A percentile compares a stretch with the other conserved stretches of the same genome.
These are phyloP conservation scores for Puccinia polysora DNA, from an alignment of 1,284 basidiomycete genomes.

Conservation along the genomic window DNA sequence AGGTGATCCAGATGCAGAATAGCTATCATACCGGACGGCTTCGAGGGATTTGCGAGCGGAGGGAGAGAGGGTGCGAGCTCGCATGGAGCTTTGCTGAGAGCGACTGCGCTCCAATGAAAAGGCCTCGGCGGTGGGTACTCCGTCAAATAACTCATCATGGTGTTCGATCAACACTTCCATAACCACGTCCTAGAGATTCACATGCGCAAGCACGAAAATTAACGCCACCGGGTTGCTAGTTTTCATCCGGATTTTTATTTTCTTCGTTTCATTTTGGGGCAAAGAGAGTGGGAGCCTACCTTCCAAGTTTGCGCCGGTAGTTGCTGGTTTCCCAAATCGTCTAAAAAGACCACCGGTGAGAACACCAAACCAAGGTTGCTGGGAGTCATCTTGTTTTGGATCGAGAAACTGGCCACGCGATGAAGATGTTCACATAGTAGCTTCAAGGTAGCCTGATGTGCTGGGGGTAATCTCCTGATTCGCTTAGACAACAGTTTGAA, in stretches of 20 bases:
- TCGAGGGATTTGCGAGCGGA: constrained; percentile 39
- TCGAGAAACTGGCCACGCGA: constrained; percentile 65
- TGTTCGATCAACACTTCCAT: constrained; percentile 80
- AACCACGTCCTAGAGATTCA: constrained; percentile 72
- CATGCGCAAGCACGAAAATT: too few species aligned
- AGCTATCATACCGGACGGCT: constrained; percentile 34
- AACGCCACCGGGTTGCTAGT: too few species aligned
- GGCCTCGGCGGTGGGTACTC: constrained; percentile 47
- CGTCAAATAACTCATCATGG: constrained; percentile 54
- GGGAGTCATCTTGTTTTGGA: constrained; percentile 89
- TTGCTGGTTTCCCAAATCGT: constrained; percentile 71
- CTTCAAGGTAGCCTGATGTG: constrained; percentile 84
- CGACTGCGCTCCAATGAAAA: constrained; percentile 1
- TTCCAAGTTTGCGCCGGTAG: constrained; percentile 66
- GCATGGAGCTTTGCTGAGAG: neutral
- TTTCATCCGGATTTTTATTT: neutral
- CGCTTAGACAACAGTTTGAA: constrained; percentile 72
- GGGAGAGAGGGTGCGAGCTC: constrained; percentile 11
- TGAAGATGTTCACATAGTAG: constrained; percentile 82
- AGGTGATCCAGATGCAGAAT: constrained; percentile 31
- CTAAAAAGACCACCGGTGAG: constrained; percentile 50
- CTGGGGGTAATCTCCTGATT: constrained; percentile 70
- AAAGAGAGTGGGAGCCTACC: constrained; percentile 60
- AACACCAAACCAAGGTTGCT: constrained; percentile 57
- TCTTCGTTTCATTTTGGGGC: too few species aligned